These are phyloP conservation scores for Hansenula sp. DNA, from an alignment of 1,139 yeast genomes.

Conservation along the genomic window DNA sequence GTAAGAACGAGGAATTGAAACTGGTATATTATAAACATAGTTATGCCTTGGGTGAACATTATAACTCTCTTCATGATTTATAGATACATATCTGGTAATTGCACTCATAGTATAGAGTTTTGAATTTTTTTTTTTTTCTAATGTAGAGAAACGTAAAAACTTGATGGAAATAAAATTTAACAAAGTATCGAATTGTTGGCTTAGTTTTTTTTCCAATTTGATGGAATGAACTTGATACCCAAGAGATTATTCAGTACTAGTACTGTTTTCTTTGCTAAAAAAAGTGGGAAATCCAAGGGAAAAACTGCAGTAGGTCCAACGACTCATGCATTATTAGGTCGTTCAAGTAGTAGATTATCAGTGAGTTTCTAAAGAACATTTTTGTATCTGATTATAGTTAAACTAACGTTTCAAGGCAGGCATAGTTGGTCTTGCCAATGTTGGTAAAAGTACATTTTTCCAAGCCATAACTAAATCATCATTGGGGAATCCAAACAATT, in stretches of 20 bases:
- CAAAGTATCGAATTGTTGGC: too few relatives aligned
- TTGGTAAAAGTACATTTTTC: conserved; percentile 68
- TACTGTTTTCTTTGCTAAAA: conserved; percentile 10
- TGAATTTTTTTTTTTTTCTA: background rate
- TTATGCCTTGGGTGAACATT: conserved; percentile 92
- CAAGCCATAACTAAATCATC: conserved; percentile 69
- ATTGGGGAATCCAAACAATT: conserved; percentile 74
- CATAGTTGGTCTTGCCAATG: conserved; percentile 74
- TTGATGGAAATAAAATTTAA: too few relatives aligned
- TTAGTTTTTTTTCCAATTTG: too few relatives aligned
- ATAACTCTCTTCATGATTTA: conserved; percentile 70
- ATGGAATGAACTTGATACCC: background rate
- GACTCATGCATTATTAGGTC: conserved; percentile 38
- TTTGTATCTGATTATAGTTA: too few relatives aligned
- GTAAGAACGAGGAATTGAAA: conserved; percentile 47
- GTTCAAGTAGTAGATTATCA: conserved; percentile 53
- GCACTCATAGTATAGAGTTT: background rate
- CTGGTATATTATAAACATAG: conserved; percentile 82
- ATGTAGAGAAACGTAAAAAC: too few relatives aligned
- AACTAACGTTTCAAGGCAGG: too few relatives aligned
- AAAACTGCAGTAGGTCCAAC: conserved; percentile 1
- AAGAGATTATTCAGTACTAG: conserved; percentile 6
- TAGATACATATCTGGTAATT: background rate
- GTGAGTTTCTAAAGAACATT: too few relatives aligned
- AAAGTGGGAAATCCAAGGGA: conserved; percentile 4